phyloP scores from a whole-genome alignment of 2,329 filamentous ascomycete genomes.

The Neodidymelliopsis sp. region DNA sequence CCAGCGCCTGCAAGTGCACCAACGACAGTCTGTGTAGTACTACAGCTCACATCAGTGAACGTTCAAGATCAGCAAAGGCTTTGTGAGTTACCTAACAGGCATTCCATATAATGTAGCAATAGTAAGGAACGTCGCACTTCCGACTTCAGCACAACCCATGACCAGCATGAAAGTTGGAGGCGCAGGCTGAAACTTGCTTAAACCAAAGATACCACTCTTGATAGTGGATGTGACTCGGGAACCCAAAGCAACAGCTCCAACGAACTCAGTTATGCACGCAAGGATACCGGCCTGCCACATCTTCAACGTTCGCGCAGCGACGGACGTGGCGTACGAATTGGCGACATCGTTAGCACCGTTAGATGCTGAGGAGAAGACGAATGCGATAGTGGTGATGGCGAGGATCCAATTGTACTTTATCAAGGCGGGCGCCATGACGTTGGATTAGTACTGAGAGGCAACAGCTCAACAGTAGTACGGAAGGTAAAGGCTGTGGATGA shows the following conservation, averaged over 20 bases:
- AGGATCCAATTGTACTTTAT: conserved; percentile 51
- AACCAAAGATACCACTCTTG: conserved; percentile 65
- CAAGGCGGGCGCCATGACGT: conserved; percentile 9
- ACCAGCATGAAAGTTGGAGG: conserved; percentile 65
- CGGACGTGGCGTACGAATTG: conserved; percentile 60
- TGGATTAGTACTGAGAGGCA: neutral
- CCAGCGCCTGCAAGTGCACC: conserved; percentile 68
- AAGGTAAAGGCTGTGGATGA: neutral
- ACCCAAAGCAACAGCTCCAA: conserved; percentile 61
- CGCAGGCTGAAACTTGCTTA: conserved; percentile 53
- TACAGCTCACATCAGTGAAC: conserved; percentile 30
- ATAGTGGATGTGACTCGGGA: conserved; percentile 67
- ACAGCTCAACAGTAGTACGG: too few species aligned
- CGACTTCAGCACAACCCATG: conserved; percentile 64
- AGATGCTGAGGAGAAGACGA: conserved; percentile 46
- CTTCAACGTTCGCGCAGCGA: conserved; percentile 60
- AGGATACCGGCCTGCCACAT: conserved; percentile 62
- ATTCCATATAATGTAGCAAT: conserved; percentile 61
- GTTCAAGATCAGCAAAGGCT: fast-evolving
- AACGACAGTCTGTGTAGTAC: conserved; percentile 68
- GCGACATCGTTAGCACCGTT: conserved; percentile 61
- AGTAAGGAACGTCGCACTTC: conserved; percentile 64
- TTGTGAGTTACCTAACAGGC: conserved; percentile 52
- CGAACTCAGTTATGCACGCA: conserved; percentile 59
- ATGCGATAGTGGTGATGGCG: conserved; percentile 52